Conservation (phyloP, 345 rosid species). For the Corchorus olitorius region DNA sequence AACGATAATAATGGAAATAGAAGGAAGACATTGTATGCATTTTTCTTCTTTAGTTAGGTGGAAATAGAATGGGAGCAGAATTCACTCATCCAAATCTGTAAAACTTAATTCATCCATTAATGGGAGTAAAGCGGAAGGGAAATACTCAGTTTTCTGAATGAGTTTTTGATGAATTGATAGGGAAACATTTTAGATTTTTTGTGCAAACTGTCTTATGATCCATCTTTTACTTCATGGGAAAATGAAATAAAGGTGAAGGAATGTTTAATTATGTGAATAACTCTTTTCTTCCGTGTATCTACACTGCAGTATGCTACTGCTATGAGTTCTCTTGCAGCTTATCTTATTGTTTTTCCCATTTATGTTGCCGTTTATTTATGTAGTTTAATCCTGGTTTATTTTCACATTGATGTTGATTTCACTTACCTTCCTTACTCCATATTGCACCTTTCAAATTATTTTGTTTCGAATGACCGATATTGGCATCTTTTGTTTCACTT, state of each 20-base stretch:
- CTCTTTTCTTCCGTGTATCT: not conserved
- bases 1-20: not conserved
- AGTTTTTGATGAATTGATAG: not conserved
- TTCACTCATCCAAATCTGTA: not conserved
- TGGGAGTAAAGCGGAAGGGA: not conserved
- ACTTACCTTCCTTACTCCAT: not conserved
- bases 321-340: not conserved
- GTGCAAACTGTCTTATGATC: not conserved
- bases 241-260: not conserved
- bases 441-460: not conserved
- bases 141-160: not conserved
- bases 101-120: not conserved
- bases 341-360: not conserved
- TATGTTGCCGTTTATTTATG: not conserved
- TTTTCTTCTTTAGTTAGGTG: not conserved
- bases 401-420: not conserved
- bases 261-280: not conserved
- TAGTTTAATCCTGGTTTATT: not conserved
- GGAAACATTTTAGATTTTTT: not conserved
- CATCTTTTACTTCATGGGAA: not conserved
- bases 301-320: slow-evolving; percentile 4
- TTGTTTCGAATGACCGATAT: not conserved
- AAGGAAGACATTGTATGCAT: not conserved
- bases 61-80: not conserved
- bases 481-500: slow-evolving; percentile 2